Evolutionary conservation across 257 asterid species (phyloP).

Genomic region (Przewalskia tangutica): DNA sequence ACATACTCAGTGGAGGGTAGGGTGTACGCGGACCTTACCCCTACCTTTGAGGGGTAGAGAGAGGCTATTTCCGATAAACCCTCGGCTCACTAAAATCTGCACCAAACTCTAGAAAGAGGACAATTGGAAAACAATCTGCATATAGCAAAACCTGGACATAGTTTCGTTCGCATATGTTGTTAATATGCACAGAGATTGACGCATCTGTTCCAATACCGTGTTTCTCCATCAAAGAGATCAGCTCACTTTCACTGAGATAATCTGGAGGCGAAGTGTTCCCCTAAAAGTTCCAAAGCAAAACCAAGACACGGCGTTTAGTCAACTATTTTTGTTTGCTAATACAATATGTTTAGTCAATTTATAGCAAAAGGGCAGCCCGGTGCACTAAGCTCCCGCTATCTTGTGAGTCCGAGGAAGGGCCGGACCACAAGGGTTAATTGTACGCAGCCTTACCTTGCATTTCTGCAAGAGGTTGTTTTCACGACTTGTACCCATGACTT

Average conservation of each 20-base stretch:
- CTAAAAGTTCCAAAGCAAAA: constrained; percentile 29
- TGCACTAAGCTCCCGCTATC: too few relatives aligned
- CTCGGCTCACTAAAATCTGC: too few relatives aligned
- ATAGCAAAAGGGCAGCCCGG: not conserved
- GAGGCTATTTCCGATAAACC: too few relatives aligned
- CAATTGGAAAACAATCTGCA: constrained; percentile 1
- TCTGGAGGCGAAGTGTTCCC: constrained; percentile 78
- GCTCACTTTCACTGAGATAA: constrained; percentile 79
- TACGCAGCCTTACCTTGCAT: too few relatives aligned
- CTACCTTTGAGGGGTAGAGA: too few relatives aligned
- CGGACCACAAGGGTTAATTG: too few relatives aligned
- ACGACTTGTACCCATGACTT: too few relatives aligned
- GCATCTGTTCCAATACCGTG: constrained; percentile 95
- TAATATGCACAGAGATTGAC: constrained; percentile 82
- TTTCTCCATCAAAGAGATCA: constrained; percentile 89
- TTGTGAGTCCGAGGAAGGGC: too few relatives aligned
- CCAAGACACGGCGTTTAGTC: not conserved
- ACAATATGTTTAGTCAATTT: not conserved
- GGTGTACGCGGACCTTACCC: too few relatives aligned
- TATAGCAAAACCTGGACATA: constrained; percentile 62
- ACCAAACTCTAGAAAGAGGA: not conserved
- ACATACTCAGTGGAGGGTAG: too few relatives aligned
- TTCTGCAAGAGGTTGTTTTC: too few relatives aligned
- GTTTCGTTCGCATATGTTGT: constrained; percentile 84
- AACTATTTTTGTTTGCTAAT: not conserved